These are phyloP conservation scores for Spathaspora boniae DNA, from an alignment of 805 yeast species.

Conservation along the genomic window DNA sequence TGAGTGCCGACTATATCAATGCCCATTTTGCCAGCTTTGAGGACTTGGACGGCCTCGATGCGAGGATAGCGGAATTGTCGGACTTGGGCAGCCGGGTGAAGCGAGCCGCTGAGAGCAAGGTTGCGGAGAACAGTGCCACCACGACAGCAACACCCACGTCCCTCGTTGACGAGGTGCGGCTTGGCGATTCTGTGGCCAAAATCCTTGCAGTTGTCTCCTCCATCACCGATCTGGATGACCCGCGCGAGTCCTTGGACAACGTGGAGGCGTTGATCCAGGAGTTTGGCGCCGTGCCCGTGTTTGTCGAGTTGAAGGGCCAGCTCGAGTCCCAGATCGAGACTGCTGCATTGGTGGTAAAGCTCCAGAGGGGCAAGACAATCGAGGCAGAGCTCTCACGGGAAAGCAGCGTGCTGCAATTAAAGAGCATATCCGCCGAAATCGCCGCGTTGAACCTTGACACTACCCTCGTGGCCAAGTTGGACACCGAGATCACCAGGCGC, in stretches of 20 bases:
- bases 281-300: slow-evolving; percentile 10
- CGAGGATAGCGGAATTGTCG: slow-evolving; percentile 23
- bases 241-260: no score
- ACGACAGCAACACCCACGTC: not conserved
- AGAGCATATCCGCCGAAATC: slow-evolving; percentile 7
- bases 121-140: not conserved
- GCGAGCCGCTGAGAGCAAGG: slow-evolving; percentile 8
- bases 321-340: not conserved
- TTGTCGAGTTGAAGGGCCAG: slow-evolving; percentile 6
- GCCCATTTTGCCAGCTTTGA: slow-evolving; percentile 27
- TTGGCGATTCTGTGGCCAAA: slow-evolving; percentile 3
- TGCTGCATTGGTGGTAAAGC: not conserved
- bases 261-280: slow-evolving; percentile 12
- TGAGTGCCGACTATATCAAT: slow-evolving; percentile 24
- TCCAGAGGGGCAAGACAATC: not conserved
- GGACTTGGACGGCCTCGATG: slow-evolving; percentile 30
- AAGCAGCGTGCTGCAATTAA: slow-evolving; percentile 1
- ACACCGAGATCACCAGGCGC: slow-evolving; percentile 4
- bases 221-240: slow-evolving; percentile 5
- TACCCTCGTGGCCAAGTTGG: not conserved
- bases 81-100: slow-evolving; percentile 9
- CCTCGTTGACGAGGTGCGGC: slow-evolving; percentile 3
- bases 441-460: slow-evolving; percentile 5
- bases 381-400: not conserved
- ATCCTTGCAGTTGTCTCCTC: slow-evolving; percentile 1